Base-by-base conservation (phyloP, 1,284 basidiomycete genomes). In the Porogramme epimiltina region DNA sequence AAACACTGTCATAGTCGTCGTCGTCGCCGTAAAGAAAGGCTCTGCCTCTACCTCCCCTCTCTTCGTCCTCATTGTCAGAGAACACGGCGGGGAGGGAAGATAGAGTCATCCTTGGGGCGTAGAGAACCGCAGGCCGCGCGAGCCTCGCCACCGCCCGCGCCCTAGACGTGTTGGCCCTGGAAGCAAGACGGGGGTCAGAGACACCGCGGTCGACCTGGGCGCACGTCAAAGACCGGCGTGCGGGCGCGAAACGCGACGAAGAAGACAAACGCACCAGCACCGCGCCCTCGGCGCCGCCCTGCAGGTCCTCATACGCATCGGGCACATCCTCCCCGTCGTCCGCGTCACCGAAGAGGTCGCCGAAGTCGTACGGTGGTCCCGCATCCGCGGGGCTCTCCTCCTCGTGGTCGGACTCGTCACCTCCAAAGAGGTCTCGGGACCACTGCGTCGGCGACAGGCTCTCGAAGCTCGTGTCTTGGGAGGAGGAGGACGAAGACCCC, bases 371-470 rank as follows among this genome's bases (percentile, higher is more conserved):
- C 33, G 13, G 41, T 42, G n/a, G 43, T 18, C 9, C 42, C 55
- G 1, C 42, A 41, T 16, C 43, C 43, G 16, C 36, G 26, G 38
- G 42, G 11, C 15, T 34, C 3, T 48, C 47, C 10, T 4, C 42
- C 2, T 42, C 18, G 16, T 39, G 36, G 20, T 38, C 49, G 24
- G 9, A 10, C 6, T 31, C 13, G 13, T 51, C 48, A 18, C 26
- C 25, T 19, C 53, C 57, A 23, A 56, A 55, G 24, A 54, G 46
- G 19, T 47, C 45, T n/a, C 45, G 42, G 2, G 52, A 51, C 55
- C 55, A 56, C 23, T 5, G 8, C 3, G 45, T 49, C 11, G 55
- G 42, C 3, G 55, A 53, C 6, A 16, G 24, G 18, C 10, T 19
- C 2, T 42, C 51, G 6, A 33, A 43, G 20, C 31, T 47, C 18